A percentile compares a stretch with the other conserved stretches of the same genome.
These are phyloP conservation scores for Phyllosticta citriasiana DNA, from an alignment of 2,329 filamentous ascomycete species.

Conservation along the genomic window DNA sequence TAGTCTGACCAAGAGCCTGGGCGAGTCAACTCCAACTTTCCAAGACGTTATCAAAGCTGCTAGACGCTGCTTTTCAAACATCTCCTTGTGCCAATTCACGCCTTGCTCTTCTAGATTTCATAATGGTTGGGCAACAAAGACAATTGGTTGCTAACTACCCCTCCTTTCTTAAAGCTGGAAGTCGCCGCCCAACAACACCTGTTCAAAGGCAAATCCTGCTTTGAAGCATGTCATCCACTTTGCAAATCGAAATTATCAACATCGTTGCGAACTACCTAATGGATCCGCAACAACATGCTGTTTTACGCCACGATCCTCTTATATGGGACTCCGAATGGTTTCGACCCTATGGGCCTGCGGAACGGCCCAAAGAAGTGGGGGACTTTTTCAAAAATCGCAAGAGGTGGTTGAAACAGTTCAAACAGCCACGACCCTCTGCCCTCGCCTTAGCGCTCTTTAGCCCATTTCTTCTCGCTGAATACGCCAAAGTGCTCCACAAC, in stretches of 20 bases:
- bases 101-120: too few species aligned
- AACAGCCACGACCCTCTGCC: background rate
- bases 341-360: too few species aligned
- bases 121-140: too few species aligned
- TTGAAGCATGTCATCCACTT: background rate
- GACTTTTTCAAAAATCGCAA: too few species aligned
- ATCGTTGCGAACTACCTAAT: background rate
- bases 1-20: constrained; percentile 53
- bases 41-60: too few species aligned
- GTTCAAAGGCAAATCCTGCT: background rate
- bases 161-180: too few species aligned
- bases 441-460: background rate
- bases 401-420: background rate
- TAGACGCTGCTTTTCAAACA: too few species aligned
- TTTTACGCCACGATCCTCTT: background rate
- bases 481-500: background rate
- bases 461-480: background rate
- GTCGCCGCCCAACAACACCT: too few species aligned
- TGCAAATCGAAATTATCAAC: background rate
- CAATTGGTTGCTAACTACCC: too few species aligned
- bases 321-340: too few species aligned
- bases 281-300: background rate
- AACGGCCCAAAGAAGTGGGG: too few species aligned
- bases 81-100: too few species aligned
- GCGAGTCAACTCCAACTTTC: constrained; percentile 36